Base-by-base conservation (phyloP, 2,329 filamentous ascomycete species). In the Neofusicoccum kwambonambiense region DNA sequence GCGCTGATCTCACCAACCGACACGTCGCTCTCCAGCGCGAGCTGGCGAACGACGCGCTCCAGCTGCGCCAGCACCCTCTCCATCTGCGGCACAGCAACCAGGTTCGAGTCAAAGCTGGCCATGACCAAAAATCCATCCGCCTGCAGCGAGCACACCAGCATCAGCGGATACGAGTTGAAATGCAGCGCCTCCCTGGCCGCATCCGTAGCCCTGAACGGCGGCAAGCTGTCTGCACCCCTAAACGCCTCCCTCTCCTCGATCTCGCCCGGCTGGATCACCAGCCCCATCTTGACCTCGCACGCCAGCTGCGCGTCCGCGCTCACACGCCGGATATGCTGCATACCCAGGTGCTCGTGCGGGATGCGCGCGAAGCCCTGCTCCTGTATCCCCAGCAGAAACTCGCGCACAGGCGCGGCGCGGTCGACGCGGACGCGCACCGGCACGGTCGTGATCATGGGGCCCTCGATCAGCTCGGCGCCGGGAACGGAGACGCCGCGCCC, bases 381-480 rank as follows among this genome's bases (percentile, higher is more conserved):
- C 47, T 90, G 87, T 2, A 90, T 80, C 2, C 78, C 74, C 47
- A 84, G 78, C 3, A 90, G 76, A 67, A 84, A 89, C 51, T 86
- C 80, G 0, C 73, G 70, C 1, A 87, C 78, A 0, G 78, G 78
- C 0, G 72, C 70, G 7, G 8, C n/a, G 7, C 54, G 39, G 1
- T 35, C 22, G 0, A 90, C 70, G 65, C 90, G 81, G 3, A 89
- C 76, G 15, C 92, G 84, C 1, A 92, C 79, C 1, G 93, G 93
- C 5, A 95, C 77, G 0, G 91, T 90, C 1, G 88, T 82, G 58
- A 97, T 87, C 70, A 90, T 95, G 9, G 93, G 93, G 0, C 93
- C 93, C 64, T 94, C 81, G 3, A 93, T 84, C 1, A 84, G 80
- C 67, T 96, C 92, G 35, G 96, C 86, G 0, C 83, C 86, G 3